Base-by-base conservation (phyloP, 768 basidiomycete genomes). In the Asterophora lycoperdoides region DNA sequence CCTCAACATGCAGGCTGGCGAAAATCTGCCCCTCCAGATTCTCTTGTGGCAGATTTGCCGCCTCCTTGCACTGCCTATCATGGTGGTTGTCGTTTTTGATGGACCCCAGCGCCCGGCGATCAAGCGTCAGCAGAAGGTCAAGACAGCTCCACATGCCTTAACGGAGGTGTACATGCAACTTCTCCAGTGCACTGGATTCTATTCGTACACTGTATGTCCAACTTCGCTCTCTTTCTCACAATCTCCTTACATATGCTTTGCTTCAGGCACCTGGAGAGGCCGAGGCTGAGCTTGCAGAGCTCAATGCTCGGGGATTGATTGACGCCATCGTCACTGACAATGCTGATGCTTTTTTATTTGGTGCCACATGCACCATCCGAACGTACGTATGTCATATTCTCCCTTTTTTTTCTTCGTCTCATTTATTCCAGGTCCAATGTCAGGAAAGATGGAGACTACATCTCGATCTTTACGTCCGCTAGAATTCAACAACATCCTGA, bases 1-100 rank as follows among this genome's bases (percentile, higher is more conserved):
- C 4, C 17, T 46, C 34, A 46, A 38, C 17, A 46, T 46, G 33
- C 44, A 46, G 20, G 44, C 44, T 11, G 29, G 29, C 5, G 29
- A 29, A 10, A 29, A 29, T 29, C 29, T 29, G 6, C 29, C 29
- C 10, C 29, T 42, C 3, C 41, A 42, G 17, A 42, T 42, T n/a
- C 28, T 42, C 6, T 42, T 42, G 26, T 42, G 3, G 4, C 41
- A 42, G 41, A 8, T 42, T 3, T 42, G 41, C 26, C 41, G 41
- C 2, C 28, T 42, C 26, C 28, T 45, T 3, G 5, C 32, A 15
- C 32, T 45, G 10, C 35, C 44, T 5, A 15, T 45, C 33, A 23
- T 7, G 2, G 3, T 18, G 2, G 32, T 45, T 14, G 2, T 45
- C n/a, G 32, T 19, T 6, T 45, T 45, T 15, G 35, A 45, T 19